Percentiles rank a stretch among this genome's conserved stretches.
These are phyloP conservation scores for Monilinia polystroma DNA, from an alignment of 2,329 filamentous ascomycete species.

Conservation along the genomic window DNA sequence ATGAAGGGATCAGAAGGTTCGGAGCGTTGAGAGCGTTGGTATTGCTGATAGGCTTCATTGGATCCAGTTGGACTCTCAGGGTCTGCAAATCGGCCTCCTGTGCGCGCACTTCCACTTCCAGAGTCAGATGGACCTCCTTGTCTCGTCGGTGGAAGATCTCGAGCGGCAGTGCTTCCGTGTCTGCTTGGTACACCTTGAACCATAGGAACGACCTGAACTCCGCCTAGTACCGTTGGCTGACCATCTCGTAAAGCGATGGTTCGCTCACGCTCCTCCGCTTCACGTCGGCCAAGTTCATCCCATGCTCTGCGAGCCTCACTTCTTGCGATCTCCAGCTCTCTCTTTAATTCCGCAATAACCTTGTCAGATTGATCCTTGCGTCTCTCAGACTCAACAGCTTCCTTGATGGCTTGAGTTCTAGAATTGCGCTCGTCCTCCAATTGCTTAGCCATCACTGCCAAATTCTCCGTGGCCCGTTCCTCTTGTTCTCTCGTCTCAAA, in stretches of 20 bases:
- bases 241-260: constrained; percentile 84
- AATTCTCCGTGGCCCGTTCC: constrained; percentile 79
- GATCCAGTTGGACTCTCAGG: constrained; percentile 24
- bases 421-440: constrained; percentile 73
- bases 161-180: constrained; percentile 46
- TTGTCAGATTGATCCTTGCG: constrained; percentile 72
- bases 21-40: constrained; percentile 43
- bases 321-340: constrained; percentile 91
- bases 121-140: constrained; percentile 46
- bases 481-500: constrained; percentile 89
- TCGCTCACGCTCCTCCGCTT: constrained; percentile 88
- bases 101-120: constrained; percentile 31
- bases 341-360: constrained; percentile 83
- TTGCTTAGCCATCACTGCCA: constrained; percentile 73
- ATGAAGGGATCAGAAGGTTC: constrained; percentile 66
- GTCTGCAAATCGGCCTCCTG: constrained; percentile 30
- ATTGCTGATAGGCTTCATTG: constrained; percentile 36
- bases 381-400: constrained; percentile 64
- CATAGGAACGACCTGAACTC: constrained; percentile 95
- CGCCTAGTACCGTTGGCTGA: constrained; percentile 83
- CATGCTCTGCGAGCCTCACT: constrained; percentile 93
- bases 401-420: constrained; percentile 64
- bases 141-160: constrained; percentile 46
- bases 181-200: constrained; percentile 65
- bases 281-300: constrained; percentile 91